Evolutionary conservation across 768 basidiomycete species (phyloP), one percentile per base, ranked within the genome.

Genomic region (Tephrocybe sp.): DNA sequence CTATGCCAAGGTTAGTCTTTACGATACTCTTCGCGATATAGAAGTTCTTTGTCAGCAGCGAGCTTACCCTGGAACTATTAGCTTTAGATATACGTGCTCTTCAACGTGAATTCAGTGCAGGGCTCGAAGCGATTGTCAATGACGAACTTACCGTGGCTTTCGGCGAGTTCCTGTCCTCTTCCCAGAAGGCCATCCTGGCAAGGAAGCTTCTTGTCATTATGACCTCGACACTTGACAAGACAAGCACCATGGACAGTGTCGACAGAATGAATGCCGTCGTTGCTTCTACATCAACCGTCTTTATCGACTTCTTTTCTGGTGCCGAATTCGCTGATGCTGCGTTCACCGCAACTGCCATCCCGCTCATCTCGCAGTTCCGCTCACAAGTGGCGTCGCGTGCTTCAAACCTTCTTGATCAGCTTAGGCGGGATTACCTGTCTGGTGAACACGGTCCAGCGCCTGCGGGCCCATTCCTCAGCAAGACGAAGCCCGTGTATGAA

Each of bases 61-160:
- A 44, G 9, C 18, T 61, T 25, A 51, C 42, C 32, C 19, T n/a
- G 9, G 34, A 2, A 44, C 13, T 6, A 36, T 27, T 27, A 79
- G 89, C 89, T 7, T 70, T 93, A 45, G 92, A 94, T 66, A 70
- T 91, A 30, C 88, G 92, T 39, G 82, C 87, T 7, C 64, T 92
- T 48, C 84, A 89, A 57, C 55, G 65, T 42, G 85, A 88, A 54
- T 81, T 92, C 64, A 62, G 74, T 28, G 53, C 59, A 2, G 71
- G 72, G 12, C 64, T 87, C 34, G 56, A 70, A 31, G 55, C 58
- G 1, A 77, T 86, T 45, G 65, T 84, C 22, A 61, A 69, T 37
- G 73, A 80, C 48, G 79, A 84, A 53, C 64, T 88, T 31, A 48
- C 59, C 1, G 54, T 65, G 12, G 63, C 73, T 51, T 84, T 82